Percentiles rank a stretch among this genome's conserved stretches.
These are phyloP conservation scores for Knoxdaviesia proteae DNA, from an alignment of 2,329 filamentous ascomycete species.

Conservation along the genomic window DNA sequence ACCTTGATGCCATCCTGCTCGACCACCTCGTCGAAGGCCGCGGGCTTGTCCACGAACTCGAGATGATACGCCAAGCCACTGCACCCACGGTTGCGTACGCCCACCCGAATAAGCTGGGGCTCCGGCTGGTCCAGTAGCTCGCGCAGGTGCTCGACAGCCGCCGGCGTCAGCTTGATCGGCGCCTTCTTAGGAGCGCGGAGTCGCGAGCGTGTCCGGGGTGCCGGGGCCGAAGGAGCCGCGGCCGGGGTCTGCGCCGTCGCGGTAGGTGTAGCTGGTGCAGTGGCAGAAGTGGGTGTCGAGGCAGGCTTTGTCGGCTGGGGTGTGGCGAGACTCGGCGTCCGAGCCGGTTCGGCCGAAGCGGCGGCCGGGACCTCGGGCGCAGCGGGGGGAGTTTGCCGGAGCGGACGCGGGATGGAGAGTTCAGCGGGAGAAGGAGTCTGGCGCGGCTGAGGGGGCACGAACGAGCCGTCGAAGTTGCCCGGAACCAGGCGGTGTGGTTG, in stretches of 20 bases:
- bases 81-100: constrained; percentile 84
- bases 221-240: constrained; percentile 16
- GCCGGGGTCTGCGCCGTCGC: constrained; percentile 1
- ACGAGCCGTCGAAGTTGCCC: no score
- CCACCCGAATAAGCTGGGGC: constrained; percentile 82
- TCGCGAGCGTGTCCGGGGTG: constrained; percentile 27
- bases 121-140: constrained; percentile 64
- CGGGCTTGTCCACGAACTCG: constrained; percentile 85
- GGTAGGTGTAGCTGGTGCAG: background rate
- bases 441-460: no score
- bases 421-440: no score
- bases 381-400: no score
- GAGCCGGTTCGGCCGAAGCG: no score
- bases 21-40: constrained; percentile 72
- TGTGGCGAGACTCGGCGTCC: no score
- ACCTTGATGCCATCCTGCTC: constrained; percentile 95
- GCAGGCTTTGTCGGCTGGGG: no score
- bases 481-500: no score
- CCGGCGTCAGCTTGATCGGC: constrained; percentile 65
- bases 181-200: constrained; percentile 63
- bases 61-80: constrained; percentile 85
- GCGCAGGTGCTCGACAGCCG: constrained; percentile 61
- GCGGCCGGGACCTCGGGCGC: no score
- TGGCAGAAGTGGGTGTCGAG: no score
- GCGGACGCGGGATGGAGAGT: no score